Conservation (phyloP, 768 basidiomycete species). For the Rhizopogon salebrosus region DNA sequence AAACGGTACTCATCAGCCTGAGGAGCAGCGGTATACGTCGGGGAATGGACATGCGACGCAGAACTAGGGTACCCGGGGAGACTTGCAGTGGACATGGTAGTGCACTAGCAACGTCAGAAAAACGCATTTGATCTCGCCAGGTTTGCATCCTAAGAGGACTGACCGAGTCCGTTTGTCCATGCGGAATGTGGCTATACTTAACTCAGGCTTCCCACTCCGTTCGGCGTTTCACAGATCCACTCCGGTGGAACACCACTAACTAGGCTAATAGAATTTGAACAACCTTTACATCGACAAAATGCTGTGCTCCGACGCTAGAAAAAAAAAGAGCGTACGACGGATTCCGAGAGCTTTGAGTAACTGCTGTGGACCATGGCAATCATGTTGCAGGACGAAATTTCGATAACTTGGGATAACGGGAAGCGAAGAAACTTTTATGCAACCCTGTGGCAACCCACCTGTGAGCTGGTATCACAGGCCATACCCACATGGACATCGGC, state of each 20-base stretch:
- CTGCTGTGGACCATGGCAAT: too few species aligned
- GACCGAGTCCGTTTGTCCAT: slow-evolving; percentile 15
- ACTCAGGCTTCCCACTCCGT: slow-evolving; percentile 29
- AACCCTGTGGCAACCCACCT: neutral
- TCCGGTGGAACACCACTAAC: too few species aligned
- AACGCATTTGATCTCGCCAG: neutral
- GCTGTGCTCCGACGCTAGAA: too few species aligned
- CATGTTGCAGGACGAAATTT: too few species aligned
- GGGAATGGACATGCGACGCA: slow-evolving; percentile 32
- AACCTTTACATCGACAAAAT: too few species aligned
- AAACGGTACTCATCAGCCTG: slow-evolving; percentile 48
- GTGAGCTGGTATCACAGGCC: too few species aligned
- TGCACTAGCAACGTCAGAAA: slow-evolving; percentile 13
- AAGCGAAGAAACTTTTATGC: neutral
- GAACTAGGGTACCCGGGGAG: slow-evolving; percentile 45
- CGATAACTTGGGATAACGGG: neutral
- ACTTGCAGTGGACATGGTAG: slow-evolving; percentile 49
- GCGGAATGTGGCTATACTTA: slow-evolving; percentile 29
- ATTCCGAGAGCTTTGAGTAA: too few species aligned
- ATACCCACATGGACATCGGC: neutral
- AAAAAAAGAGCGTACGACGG: too few species aligned
- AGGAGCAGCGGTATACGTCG: slow-evolving; percentile 53
- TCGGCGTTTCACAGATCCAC: slow-evolving; percentile 3
- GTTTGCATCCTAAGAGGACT: slow-evolving; percentile 6
- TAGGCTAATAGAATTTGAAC: too few species aligned